phyloP scores from a whole-genome alignment of 2,329 filamentous ascomycete species.

The Alternaria novae-zelandiae region DNA sequence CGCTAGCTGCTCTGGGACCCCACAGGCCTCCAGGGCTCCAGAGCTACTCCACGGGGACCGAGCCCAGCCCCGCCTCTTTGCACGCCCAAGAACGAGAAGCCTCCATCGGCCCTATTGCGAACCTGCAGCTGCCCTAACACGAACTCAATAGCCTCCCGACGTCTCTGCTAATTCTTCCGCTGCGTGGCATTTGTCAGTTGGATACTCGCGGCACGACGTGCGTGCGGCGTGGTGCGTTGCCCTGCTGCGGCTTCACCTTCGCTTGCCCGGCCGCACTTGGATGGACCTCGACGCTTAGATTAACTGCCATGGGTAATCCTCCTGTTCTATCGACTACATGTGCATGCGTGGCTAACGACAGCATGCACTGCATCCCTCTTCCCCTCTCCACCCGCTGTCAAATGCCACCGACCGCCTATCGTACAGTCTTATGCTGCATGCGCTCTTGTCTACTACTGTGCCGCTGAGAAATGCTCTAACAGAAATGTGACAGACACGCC shows the following conservation, averaged over 20 bases:
- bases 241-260: neutral
- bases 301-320: slow-evolving; percentile 9
- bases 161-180: neutral
- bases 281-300: slow-evolving; percentile 14
- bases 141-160: neutral
- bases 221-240: neutral
- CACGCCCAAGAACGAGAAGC: neutral
- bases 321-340: slow-evolving; percentile 11
- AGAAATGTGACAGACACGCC: slow-evolving; percentile 1
- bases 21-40: neutral
- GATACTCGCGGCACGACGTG: neutral
- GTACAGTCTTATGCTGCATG: slow-evolving; percentile 28
- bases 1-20: slow-evolving; percentile 13
- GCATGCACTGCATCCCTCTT: slow-evolving; percentile 7
- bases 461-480: slow-evolving; percentile 12
- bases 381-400: slow-evolving; percentile 5
- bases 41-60: slow-evolving; percentile 11
- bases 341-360: slow-evolving; percentile 1
- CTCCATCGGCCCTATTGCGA: slow-evolving; percentile 1
- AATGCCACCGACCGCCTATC: slow-evolving; percentile 20
- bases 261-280: slow-evolving; percentile 1
- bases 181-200: neutral
- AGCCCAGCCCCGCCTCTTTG: slow-evolving; percentile 5
- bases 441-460: slow-evolving; percentile 21
- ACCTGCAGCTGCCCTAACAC: neutral